A percentile compares a stretch with the other conserved stretches of the same genome.
Conservation (phyloP, 768 basidiomycete genomes). For the Leucocoprinus leucothites region DNA sequence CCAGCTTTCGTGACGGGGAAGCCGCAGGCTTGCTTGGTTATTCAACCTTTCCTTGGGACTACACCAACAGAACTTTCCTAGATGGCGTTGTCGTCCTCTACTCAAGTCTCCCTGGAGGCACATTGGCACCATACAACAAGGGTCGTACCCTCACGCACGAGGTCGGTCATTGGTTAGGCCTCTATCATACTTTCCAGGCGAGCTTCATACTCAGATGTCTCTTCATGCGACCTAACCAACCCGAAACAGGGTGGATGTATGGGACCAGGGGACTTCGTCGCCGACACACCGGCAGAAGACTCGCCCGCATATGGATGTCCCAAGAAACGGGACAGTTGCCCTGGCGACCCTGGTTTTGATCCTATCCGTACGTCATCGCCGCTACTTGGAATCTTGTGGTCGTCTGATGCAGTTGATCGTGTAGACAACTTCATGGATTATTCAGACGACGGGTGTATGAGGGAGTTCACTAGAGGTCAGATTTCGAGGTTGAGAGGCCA, state of each 20-base stretch:
- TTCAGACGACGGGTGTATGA: constrained; percentile 39
- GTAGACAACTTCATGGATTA: constrained; percentile 37
- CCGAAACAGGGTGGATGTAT: constrained; percentile 33
- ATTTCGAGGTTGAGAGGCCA: constrained; percentile 7
- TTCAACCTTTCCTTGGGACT: constrained; percentile 33
- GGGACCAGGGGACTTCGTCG: constrained; percentile 34
- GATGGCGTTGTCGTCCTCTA: constrained; percentile 38
- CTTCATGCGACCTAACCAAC: constrained; percentile 19
- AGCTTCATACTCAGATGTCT: constrained; percentile 17
- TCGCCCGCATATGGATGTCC: constrained; percentile 30
- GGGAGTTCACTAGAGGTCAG: constrained; percentile 29
- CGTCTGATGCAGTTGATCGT: background rate
- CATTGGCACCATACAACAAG: constrained; percentile 35
- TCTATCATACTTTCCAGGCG: constrained; percentile 55
- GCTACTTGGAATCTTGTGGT: background rate
- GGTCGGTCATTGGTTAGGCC: constrained; percentile 52
- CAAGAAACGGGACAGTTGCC: constrained; percentile 25
- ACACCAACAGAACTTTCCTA: constrained; percentile 21
- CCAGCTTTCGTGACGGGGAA: constrained; percentile 18
- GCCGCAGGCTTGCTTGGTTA: constrained; percentile 30
- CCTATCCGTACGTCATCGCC: constrained; percentile 24
- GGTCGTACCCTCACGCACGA: constrained; percentile 52
- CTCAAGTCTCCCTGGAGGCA: constrained; percentile 29
- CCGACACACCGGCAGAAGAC: constrained; percentile 33
- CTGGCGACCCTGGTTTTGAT: constrained; percentile 29